A percentile compares a stretch with the other conserved stretches of the same genome.
phyloP scores from a whole-genome alignment of 495 filamentous ascomycete species.

The Podospora appendiculata region DNA sequence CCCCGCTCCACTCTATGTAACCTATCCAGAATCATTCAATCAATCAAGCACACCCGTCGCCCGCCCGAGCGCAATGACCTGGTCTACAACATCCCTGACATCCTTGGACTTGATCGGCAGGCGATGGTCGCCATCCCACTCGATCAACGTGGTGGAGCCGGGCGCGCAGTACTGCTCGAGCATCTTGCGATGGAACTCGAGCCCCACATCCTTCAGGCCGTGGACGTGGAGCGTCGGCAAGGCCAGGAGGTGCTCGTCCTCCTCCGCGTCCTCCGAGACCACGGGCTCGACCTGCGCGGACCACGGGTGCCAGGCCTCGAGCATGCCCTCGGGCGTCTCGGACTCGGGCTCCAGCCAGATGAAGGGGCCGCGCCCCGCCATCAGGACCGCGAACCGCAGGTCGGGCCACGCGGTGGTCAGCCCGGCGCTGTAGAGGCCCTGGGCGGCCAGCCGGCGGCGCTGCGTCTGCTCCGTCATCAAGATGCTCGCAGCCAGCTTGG shows the following conservation, averaged over 20 bases:
- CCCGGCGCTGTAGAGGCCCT: neutral
- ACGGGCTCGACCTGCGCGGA: neutral
- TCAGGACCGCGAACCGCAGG: constrained; percentile 33
- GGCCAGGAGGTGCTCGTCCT: neutral
- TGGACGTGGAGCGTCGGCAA: constrained; percentile 60
- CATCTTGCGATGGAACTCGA: constrained; percentile 45
- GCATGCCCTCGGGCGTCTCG: neutral
- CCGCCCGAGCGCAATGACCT: constrained; percentile 37
- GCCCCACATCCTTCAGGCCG: constrained; percentile 47
- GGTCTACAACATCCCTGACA: constrained; percentile 39
- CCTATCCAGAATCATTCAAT: no score
- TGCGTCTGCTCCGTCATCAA: constrained; percentile 28
- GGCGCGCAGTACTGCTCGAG: constrained; percentile 41
- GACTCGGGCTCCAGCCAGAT: constrained; percentile 33
- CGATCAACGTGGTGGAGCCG: constrained; percentile 36
- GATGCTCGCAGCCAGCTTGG: constrained; percentile 46
- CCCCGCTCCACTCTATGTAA: no score
- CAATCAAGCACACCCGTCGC: constrained; percentile 2
- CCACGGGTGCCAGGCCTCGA: neutral
- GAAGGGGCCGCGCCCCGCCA: constrained; percentile 51
- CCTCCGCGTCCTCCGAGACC: neutral
- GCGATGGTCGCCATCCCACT: constrained; percentile 57
- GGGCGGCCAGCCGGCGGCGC: constrained; percentile 4
- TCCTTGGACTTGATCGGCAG: constrained; percentile 49
- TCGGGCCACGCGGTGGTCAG: constrained; percentile 2